phyloP scores from a whole-genome alignment of 1,139 yeast genomes.

The Saccharomyces pastorianus region DNA sequence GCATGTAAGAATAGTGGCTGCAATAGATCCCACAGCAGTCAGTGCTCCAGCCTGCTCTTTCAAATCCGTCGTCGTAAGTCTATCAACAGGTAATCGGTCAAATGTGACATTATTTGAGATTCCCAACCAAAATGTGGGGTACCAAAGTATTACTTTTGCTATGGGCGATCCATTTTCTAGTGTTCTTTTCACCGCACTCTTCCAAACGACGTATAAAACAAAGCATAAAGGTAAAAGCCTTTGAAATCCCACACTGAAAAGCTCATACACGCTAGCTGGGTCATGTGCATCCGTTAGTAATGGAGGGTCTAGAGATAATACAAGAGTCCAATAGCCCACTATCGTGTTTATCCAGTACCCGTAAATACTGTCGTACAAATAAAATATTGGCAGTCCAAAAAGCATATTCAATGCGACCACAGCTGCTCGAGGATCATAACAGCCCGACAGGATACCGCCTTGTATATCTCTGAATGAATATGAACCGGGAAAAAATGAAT shows the following conservation, averaged over 20 bases:
- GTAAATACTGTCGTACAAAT: slow-evolving; percentile 45
- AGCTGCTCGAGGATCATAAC: slow-evolving; percentile 58
- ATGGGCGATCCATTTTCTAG: slow-evolving; percentile 39
- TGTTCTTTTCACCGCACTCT: slow-evolving; percentile 39
- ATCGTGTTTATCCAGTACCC: slow-evolving; percentile 55
- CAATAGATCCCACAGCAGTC: slow-evolving; percentile 49
- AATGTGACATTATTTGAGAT: slow-evolving; percentile 79
- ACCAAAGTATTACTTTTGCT: slow-evolving; percentile 58
- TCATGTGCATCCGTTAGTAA: slow-evolving; percentile 45
- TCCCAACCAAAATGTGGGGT: slow-evolving; percentile 79
- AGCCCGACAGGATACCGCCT: slow-evolving; percentile 36
- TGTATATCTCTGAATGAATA: slow-evolving; percentile 44
- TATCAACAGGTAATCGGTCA: slow-evolving; percentile 79
- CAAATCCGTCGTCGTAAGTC: slow-evolving; percentile 65
- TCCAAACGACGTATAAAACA: slow-evolving; percentile 68
- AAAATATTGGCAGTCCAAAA: slow-evolving; percentile 53
- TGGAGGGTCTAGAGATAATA: slow-evolving; percentile 81
- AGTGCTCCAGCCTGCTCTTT: slow-evolving; percentile 71
- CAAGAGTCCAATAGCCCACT: slow-evolving; percentile 83
- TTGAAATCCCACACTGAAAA: slow-evolving; percentile 64
- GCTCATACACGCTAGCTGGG: slow-evolving; percentile 46
- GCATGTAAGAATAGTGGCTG: slow-evolving; percentile 41
- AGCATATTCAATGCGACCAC: slow-evolving; percentile 52
- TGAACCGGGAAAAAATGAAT: slow-evolving; percentile 68
- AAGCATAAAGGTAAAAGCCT: slow-evolving; percentile 71